phyloP scores from a whole-genome alignment of 495 filamentous ascomycete genomes.

The Tuber umbilicatum region DNA sequence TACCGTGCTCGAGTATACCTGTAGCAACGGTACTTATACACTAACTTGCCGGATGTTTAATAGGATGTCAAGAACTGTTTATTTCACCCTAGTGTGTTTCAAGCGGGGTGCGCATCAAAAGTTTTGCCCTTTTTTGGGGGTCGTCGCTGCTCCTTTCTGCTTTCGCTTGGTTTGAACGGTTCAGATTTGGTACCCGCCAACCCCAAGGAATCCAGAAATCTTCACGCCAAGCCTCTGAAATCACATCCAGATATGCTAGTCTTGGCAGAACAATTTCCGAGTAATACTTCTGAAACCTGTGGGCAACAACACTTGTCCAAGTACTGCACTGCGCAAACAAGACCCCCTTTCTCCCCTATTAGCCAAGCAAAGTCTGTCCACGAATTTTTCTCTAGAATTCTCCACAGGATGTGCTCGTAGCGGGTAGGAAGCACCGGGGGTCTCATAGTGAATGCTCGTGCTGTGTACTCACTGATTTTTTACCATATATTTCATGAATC shows the following conservation, averaged over 20 bases:
- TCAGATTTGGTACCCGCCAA: not conserved
- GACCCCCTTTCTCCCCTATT: not conserved
- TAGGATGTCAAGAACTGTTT: not conserved
- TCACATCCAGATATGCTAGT: not conserved
- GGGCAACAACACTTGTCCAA: too few relatives aligned
- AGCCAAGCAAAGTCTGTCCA: not conserved
- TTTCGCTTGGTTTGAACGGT: not conserved
- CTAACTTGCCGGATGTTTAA: not conserved
- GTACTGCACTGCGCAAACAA: not conserved
- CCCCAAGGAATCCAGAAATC: not conserved
- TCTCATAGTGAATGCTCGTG: too few relatives aligned
- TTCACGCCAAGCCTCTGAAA: not conserved
- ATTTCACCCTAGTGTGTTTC: not conserved
- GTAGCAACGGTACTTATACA: too few relatives aligned
- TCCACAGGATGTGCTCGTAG: not conserved
- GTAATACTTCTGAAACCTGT: not conserved
- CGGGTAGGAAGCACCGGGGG: not conserved
- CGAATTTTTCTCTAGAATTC: not conserved
- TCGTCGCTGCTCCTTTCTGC: not conserved
- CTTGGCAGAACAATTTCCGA: too few relatives aligned
- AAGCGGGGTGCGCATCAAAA: not conserved
- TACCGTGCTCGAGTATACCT: too few relatives aligned
- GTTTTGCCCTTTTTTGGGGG: not conserved
- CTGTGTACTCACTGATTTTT: not conserved
- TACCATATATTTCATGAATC: not conserved